A percentile compares a stretch with the other conserved stretches of the same genome.
These are phyloP conservation scores for Mycogone perniciosa DNA, from an alignment of 2,329 filamentous ascomycete species.

Conservation along the genomic window DNA sequence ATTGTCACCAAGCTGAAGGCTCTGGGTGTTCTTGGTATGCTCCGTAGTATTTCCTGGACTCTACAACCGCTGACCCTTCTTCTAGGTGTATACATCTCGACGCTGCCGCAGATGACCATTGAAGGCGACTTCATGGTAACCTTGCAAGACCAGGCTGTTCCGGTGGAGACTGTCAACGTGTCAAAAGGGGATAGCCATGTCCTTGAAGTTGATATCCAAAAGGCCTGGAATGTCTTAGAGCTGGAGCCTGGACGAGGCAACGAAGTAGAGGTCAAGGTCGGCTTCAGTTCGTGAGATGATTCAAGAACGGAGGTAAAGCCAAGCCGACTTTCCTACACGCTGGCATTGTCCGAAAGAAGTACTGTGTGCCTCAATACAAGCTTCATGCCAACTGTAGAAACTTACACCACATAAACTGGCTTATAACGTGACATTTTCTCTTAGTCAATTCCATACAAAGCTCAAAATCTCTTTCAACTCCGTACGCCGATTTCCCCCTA, in stretches of 20 bases:
- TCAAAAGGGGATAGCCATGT: conserved; percentile 50
- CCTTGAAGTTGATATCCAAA: conserved; percentile 68
- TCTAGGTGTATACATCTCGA: conserved; percentile 67
- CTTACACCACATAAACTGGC: too few species aligned
- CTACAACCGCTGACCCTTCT: neutral
- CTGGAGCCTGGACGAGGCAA: conserved; percentile 72
- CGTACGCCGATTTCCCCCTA: conserved; percentile 26
- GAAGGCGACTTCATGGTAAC: conserved; percentile 64
- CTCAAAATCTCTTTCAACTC: conserved; percentile 27
- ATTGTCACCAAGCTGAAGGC: conserved; percentile 71
- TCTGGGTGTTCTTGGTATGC: conserved; percentile 61
- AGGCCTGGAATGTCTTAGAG: conserved; percentile 70
- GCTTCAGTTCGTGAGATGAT: conserved; percentile 33
- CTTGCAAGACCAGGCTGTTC: conserved; percentile 65
- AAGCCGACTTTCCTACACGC: too few species aligned
- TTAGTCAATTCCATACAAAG: conserved; percentile 6
- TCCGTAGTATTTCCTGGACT: neutral
- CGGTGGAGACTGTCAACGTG: conserved; percentile 56
- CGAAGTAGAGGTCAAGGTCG: conserved; percentile 65
- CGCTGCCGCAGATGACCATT: conserved; percentile 54
- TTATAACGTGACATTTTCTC: neutral
- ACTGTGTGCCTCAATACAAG: too few species aligned
- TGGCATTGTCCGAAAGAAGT: too few species aligned
- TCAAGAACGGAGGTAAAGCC: too few species aligned
- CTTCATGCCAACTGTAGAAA: too few species aligned